Evolutionary conservation across 1,139 yeast species (phyloP).

Genomic region (Meyerozyma guilliermondii): DNA sequence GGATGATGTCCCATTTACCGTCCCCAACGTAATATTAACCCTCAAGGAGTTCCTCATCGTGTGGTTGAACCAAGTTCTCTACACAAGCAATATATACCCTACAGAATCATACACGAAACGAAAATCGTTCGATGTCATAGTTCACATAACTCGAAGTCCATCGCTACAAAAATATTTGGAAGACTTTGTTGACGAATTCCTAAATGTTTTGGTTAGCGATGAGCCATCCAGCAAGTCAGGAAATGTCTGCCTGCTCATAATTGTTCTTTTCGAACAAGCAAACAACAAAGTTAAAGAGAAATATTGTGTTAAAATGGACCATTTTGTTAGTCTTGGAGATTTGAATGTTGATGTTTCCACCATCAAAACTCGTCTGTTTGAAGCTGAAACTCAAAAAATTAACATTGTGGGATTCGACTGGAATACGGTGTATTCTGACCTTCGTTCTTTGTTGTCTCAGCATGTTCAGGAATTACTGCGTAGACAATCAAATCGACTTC

Average conservation of each 20-base stretch:
- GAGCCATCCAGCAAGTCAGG: slow-evolving; percentile 7
- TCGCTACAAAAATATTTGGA: slow-evolving; percentile 33
- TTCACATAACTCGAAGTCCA: slow-evolving; percentile 40
- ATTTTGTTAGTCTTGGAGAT: slow-evolving; percentile 16
- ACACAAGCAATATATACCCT: slow-evolving; percentile 41
- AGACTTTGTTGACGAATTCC: slow-evolving; percentile 21
- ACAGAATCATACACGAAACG: slow-evolving; percentile 30
- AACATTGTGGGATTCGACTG: slow-evolving; percentile 25
- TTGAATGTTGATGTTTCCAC: slow-evolving; percentile 9
- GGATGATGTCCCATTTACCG: slow-evolving; percentile 16
- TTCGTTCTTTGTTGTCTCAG: slow-evolving; percentile 23
- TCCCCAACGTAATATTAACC: slow-evolving; percentile 24
- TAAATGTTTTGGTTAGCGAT: slow-evolving; percentile 10
- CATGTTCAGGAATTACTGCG: slow-evolving; percentile 26
- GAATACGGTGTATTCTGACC: slow-evolving; percentile 30
- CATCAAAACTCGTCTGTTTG: slow-evolving; percentile 3
- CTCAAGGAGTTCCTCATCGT: slow-evolving; percentile 36
- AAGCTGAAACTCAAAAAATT: slow-evolving; percentile 13
- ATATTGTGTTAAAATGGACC: slow-evolving; percentile 27
- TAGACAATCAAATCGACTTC: slow-evolving; percentile 4
- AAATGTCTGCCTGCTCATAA: slow-evolving; percentile 18
- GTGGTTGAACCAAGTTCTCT: slow-evolving; percentile 44
- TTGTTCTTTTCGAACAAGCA: slow-evolving; percentile 21
- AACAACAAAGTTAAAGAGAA: slow-evolving; percentile 15
- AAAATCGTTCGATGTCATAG: slow-evolving; percentile 36